Evolutionary conservation across 306 rosid species (phyloP).

Genomic region (Corylus americana): DNA sequence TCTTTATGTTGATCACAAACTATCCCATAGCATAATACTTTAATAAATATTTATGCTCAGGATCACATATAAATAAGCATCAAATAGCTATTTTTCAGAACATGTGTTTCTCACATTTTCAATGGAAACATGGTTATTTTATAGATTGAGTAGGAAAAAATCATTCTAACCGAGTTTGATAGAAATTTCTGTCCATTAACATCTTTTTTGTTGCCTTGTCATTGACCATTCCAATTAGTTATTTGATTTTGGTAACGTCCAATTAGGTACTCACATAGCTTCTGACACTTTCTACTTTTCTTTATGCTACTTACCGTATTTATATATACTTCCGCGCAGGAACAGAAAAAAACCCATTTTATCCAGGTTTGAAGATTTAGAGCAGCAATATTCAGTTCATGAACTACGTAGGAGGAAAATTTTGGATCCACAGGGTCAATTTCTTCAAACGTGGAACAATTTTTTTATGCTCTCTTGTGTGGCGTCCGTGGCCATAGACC

Average conservation of each 20-base stretch:
- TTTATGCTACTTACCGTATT: neutral
- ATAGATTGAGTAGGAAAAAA: no score
- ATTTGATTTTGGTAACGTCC: conserved; percentile 1
- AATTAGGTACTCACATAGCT: conserved; percentile 2
- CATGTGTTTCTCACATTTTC: no score
- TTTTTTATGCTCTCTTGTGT: conserved; percentile 75
- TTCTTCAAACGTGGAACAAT: conserved; percentile 88
- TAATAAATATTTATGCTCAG: no score
- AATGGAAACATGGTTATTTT: no score
- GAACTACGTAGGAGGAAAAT: conserved; percentile 36
- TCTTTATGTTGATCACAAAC: no score
- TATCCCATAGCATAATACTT: no score
- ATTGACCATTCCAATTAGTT: neutral
- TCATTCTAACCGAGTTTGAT: no score
- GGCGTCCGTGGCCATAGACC: conserved; percentile 77
- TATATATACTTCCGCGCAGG: neutral
- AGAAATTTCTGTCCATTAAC: no score
- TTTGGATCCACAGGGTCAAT: conserved; percentile 75
- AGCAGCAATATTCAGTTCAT: conserved; percentile 26
- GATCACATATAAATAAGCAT: no score
- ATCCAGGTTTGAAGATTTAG: conserved; percentile 61
- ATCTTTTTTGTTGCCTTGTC: neutral
- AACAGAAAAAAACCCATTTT: no score
- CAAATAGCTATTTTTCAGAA: no score
- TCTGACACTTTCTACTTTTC: no score